Percentiles rank a stretch among this genome's conserved stretches.
These are phyloP conservation scores for Rossbeevera mucosa DNA, from an alignment of 768 basidiomycete genomes.

Conservation along the genomic window DNA sequence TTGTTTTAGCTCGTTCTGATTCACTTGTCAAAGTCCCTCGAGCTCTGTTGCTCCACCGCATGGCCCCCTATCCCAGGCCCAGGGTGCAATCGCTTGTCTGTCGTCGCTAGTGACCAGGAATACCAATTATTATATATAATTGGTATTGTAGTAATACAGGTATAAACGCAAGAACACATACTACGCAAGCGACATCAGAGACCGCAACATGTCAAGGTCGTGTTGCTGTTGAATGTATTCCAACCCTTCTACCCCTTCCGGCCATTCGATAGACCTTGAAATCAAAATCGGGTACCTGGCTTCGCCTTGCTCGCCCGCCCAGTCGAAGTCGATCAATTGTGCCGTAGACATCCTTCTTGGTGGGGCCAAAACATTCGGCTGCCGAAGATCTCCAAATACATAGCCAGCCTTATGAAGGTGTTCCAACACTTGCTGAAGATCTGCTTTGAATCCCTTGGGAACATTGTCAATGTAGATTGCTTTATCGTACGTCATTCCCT, in stretches of 20 bases:
- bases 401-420: slow-evolving; percentile 29
- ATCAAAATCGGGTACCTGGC: not conserved
- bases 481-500: slow-evolving; percentile 9
- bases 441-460: slow-evolving; percentile 12
- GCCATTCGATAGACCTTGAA: not conserved
- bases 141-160: no score
- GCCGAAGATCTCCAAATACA: slow-evolving; percentile 37
- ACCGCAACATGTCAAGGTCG: slow-evolving; percentile 20
- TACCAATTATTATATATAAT: no score
- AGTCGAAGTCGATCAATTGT: slow-evolving; percentile 9
- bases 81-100: no score
- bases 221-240: slow-evolving; percentile 3
- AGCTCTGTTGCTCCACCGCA: no score
- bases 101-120: no score
- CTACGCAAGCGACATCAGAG: no score
- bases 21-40: no score
- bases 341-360: not conserved
- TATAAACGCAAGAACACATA: no score
- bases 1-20: no score
- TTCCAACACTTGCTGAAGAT: slow-evolving; percentile 18
- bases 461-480: not conserved
- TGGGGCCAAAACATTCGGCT: slow-evolving; percentile 31
- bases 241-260: not conserved
- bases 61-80: no score
- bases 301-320: slow-evolving; percentile 1